These are phyloP conservation scores for Petunia secreta DNA, from an alignment of 257 asterid genomes.

Conservation along the genomic window DNA sequence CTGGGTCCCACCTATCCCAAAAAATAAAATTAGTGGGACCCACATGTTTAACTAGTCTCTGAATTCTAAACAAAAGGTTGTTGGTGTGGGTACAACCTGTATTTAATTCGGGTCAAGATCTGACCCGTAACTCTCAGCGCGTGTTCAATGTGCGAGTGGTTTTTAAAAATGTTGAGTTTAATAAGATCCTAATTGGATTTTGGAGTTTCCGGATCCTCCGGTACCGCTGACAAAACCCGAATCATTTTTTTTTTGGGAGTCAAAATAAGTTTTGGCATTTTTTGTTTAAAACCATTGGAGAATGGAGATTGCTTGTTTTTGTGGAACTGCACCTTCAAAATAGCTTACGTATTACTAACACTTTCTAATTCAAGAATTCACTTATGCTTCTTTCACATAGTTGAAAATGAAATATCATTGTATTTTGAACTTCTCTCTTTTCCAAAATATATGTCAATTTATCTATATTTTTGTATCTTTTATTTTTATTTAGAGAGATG, in stretches of 20 bases:
- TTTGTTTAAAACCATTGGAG: background rate
- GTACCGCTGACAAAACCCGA: constrained; percentile 56
- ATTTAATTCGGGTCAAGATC: constrained; percentile 34
- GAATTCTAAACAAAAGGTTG: constrained; percentile 32
- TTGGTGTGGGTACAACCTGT: constrained; percentile 29
- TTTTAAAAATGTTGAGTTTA: constrained; percentile 23
- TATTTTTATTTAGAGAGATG: background rate
- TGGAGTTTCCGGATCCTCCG: constrained; percentile 62
- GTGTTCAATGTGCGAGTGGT: background rate
- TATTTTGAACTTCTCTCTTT: background rate
- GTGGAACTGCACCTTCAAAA: background rate
- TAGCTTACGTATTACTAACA: constrained; percentile 17
- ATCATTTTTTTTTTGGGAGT: background rate
- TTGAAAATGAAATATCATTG: constrained; percentile 21
- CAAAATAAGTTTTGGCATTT: constrained; percentile 1
- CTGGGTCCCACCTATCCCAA: background rate
- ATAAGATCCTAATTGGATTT: constrained; percentile 25
- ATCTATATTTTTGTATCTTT: background rate
- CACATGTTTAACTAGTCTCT: constrained; percentile 24
- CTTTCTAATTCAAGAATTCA: constrained; percentile 16
- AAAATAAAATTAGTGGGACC: constrained; percentile 7
- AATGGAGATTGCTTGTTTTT: constrained; percentile 21
- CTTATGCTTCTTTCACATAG: background rate
- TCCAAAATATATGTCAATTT: background rate
- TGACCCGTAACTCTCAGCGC: constrained; percentile 9